A percentile compares a stretch with the other conserved stretches of the same genome.
Conservation (phyloP, 257 asterid species). For the Salvia rosmarinus region DNA sequence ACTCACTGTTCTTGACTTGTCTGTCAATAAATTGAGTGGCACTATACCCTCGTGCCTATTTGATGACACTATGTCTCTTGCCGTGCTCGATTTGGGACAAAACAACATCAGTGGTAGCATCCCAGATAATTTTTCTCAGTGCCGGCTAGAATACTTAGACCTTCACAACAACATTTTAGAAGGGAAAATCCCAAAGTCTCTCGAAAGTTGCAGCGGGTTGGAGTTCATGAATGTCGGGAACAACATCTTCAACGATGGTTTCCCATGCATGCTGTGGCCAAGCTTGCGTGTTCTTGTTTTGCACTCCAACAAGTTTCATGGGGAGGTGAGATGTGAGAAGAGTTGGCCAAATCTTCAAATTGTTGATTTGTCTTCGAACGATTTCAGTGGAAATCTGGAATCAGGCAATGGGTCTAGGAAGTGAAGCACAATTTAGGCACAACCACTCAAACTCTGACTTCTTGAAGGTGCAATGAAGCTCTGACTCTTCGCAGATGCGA, state of each 20-base stretch:
- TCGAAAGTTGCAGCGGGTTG: conserved; percentile 43
- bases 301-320: conserved; percentile 47
- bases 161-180: conserved; percentile 30
- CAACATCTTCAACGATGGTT: conserved; percentile 35
- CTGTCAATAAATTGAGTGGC: conserved; percentile 27
- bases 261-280: conserved; percentile 42
- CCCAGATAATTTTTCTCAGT: conserved; percentile 28
- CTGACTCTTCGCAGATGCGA: too few relatives aligned
- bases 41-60: conserved; percentile 37
- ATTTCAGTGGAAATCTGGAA: conserved; percentile 22
- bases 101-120: conserved; percentile 38
- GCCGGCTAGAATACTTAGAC: conserved; percentile 19
- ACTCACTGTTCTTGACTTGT: conserved; percentile 38
- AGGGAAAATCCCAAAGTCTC: conserved; percentile 39
- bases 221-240: conserved; percentile 48
- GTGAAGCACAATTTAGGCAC: not conserved
- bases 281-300: conserved; percentile 43
- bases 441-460: not conserved
- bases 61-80: not conserved
- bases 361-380: conserved; percentile 26
- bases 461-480: too few relatives aligned
- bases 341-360: conserved; percentile 33
- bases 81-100: conserved; percentile 26
- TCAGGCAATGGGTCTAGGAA: not conserved
- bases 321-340: conserved; percentile 36